Evolutionary conservation across 148 eudicot genomes (phyloP).

Genomic region (Rhododendron griersonianum): DNA sequence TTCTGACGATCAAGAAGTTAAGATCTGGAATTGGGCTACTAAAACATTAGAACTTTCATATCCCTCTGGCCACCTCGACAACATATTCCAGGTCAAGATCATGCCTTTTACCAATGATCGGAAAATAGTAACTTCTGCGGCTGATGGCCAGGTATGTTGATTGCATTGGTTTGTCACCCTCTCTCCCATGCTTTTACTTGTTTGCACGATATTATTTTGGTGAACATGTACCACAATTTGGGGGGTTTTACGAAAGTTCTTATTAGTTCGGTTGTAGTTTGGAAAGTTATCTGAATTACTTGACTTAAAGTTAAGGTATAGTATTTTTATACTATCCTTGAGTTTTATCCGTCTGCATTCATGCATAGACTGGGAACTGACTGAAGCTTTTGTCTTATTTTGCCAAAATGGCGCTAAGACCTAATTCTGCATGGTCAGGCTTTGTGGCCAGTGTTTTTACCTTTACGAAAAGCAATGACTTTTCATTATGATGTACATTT

Average conservation of each 20-base stretch:
- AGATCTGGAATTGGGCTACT: constrained; percentile 68
- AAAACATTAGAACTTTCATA: constrained; percentile 37
- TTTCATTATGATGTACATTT: background rate
- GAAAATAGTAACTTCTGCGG: constrained; percentile 57
- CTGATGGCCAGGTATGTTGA: constrained; percentile 73
- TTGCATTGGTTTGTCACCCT: background rate
- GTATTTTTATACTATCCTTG: background rate
- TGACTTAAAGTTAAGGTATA: background rate
- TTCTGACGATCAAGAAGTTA: constrained; percentile 71
- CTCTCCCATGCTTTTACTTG: background rate
- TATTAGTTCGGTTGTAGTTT: background rate
- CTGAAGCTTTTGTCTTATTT: background rate
- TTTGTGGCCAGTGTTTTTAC: background rate
- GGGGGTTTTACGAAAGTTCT: background rate
- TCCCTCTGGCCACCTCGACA: constrained; percentile 66
- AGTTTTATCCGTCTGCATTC: background rate
- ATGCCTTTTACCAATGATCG: constrained; percentile 79
- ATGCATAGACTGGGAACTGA: background rate
- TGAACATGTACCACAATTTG: background rate
- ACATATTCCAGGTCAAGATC: constrained; percentile 64
- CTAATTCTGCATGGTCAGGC: too few relatives aligned
- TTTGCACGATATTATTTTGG: background rate
- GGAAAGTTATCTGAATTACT: background rate
- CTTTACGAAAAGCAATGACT: background rate
- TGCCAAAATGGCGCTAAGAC: background rate